phyloP scores from a whole-genome alignment of 2,329 filamentous ascomycete genomes.

The Aspergillus viridinutans region DNA sequence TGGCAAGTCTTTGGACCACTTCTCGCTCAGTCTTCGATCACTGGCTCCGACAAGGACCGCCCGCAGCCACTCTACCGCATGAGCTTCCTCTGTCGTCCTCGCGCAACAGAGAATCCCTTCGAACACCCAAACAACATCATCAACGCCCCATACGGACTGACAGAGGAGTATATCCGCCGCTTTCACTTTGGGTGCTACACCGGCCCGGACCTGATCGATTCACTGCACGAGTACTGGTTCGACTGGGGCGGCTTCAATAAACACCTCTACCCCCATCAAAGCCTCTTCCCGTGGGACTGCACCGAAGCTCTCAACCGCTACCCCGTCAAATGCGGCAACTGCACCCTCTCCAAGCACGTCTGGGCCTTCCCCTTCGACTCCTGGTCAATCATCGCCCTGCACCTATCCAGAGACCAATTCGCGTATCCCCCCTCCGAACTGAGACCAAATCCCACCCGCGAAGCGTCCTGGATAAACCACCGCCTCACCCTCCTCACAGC shows the following conservation, averaged over 20 bases:
- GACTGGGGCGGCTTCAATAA: constrained; percentile 43
- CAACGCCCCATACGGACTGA: constrained; percentile 38
- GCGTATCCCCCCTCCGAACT: constrained; percentile 28
- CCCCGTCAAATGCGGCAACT: constrained; percentile 35
- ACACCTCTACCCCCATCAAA: constrained; percentile 37
- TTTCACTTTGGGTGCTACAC: constrained; percentile 38
- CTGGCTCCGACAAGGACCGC: not conserved
- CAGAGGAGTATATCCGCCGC: constrained; percentile 42
- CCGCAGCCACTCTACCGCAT: constrained; percentile 31
- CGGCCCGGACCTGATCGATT: constrained; percentile 43
- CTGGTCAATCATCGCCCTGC: constrained; percentile 40
- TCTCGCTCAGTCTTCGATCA: constrained; percentile 1
- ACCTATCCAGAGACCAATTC: constrained; percentile 30
- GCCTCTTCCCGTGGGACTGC: constrained; percentile 47
- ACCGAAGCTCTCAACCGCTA: constrained; percentile 43
- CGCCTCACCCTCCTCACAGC: constrained; percentile 32
- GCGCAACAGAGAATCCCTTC: constrained; percentile 11
- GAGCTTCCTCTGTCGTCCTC: constrained; percentile 38
- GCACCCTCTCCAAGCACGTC: constrained; percentile 44
- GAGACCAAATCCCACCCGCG: not conserved
- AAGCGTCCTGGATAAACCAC: constrained; percentile 31
- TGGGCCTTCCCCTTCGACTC: constrained; percentile 45
- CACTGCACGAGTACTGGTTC: constrained; percentile 44
- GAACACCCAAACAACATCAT: constrained; percentile 28
- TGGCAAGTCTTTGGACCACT: constrained; percentile 29